Evolutionary conservation across 352 stramenopile genomes (phyloP).

Genomic region (Phytophthora pisi): DNA sequence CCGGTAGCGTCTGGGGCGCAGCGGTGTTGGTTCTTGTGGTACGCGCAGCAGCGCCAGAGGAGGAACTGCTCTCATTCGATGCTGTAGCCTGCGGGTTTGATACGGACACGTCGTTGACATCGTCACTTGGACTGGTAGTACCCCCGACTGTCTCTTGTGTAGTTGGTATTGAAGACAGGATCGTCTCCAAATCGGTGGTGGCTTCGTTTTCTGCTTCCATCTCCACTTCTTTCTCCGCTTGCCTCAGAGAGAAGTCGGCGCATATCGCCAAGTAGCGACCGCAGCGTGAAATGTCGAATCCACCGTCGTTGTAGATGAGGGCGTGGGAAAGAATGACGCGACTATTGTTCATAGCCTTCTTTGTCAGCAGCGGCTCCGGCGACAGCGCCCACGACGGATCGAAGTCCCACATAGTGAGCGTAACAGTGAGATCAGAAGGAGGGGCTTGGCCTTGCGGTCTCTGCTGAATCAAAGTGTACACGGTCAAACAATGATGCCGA

Average conservation of each 20-base stretch:
- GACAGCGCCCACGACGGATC: slow-evolving; percentile 83
- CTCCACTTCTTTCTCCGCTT: slow-evolving; percentile 89
- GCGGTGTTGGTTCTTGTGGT: slow-evolving; percentile 8
- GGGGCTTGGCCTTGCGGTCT: slow-evolving; percentile 74
- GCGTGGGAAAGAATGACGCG: slow-evolving; percentile 89
- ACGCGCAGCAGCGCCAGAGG: slow-evolving; percentile 23
- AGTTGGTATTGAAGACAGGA: slow-evolving; percentile 59
- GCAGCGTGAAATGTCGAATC: slow-evolving; percentile 96
- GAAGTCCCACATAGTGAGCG: slow-evolving; percentile 95
- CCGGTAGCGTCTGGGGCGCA: slow-evolving; percentile 14
- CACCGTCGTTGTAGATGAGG: slow-evolving; percentile 98
- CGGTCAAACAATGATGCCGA: background rate
- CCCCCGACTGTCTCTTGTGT: slow-evolving; percentile 63
- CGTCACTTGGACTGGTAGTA: slow-evolving; percentile 61
- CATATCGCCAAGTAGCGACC: slow-evolving; percentile 95
- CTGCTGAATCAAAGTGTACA: slow-evolving; percentile 32
- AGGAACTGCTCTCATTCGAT: slow-evolving; percentile 48
- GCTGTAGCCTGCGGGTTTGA: slow-evolving; percentile 41
- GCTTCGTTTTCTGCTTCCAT: slow-evolving; percentile 80
- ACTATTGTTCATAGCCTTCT: slow-evolving; percentile 88
- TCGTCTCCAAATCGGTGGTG: slow-evolving; percentile 75
- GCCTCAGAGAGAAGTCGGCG: slow-evolving; percentile 92
- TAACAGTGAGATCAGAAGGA: slow-evolving; percentile 92
- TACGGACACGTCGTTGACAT: slow-evolving; percentile 67
- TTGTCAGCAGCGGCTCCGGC: slow-evolving; percentile 68